Evolutionary conservation across 805 yeast genomes (phyloP).

Genomic region (Wickerhamomyces xylosicus): DNA sequence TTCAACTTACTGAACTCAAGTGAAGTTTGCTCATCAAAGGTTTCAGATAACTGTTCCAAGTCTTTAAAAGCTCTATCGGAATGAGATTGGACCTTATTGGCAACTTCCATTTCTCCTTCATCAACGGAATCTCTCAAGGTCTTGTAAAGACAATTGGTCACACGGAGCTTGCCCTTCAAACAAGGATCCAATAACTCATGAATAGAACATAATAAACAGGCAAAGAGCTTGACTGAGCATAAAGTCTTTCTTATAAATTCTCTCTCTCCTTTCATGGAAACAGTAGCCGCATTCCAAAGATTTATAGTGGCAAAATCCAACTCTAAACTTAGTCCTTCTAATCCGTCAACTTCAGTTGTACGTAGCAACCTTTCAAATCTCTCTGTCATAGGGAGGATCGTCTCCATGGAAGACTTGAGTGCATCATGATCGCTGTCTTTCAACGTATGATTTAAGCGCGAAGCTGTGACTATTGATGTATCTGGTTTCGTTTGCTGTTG

Average conservation of each 20-base stretch:
- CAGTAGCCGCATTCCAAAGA: conserved; percentile 27
- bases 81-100: conserved; percentile 20
- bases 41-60: conserved; percentile 12
- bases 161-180: conserved; percentile 18
- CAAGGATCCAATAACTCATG: conserved; percentile 20
- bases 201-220: conserved; percentile 22
- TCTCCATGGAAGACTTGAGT: conserved; percentile 11
- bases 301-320: conserved; percentile 23
- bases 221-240: conserved; percentile 17
- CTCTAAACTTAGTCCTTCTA: conserved; percentile 11
- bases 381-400: conserved; percentile 23
- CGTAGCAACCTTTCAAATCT: conserved; percentile 21
- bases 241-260: conserved; percentile 4
- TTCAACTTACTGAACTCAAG: conserved; percentile 12
- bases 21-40: conserved; percentile 4
- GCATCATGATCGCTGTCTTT: conserved; percentile 11
- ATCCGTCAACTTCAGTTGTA: conserved; percentile 11
- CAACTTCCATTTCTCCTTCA: conserved; percentile 9
- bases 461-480: conserved; percentile 9
- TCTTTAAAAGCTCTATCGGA: conserved; percentile 17
- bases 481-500: conserved; percentile 2
- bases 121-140: conserved; percentile 21
- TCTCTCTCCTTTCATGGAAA: conserved; percentile 18
- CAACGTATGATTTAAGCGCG: conserved; percentile 5
- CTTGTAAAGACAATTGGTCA: conserved; percentile 22